Evolutionary conservation across 2,329 filamentous ascomycete genomes (phyloP), one percentile per base, ranked within the genome.

Genomic region (Orbilia ellipsospora): DNA sequence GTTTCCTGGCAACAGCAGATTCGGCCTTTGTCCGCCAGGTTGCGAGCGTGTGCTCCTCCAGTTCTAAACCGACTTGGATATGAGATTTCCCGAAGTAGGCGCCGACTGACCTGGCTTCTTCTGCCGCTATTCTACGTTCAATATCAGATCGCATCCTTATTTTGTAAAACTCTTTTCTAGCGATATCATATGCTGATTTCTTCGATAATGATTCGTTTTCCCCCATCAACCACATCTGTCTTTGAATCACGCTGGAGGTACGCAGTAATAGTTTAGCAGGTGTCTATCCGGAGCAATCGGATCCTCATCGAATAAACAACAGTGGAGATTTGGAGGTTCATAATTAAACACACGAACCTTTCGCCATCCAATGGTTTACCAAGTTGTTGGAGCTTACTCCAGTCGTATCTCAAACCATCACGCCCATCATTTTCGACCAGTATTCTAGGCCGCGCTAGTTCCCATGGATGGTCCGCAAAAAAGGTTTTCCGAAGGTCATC

Each of bases 381-480:
- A 4, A 86, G 87, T 83, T 98, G 95, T 79, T 86, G 85, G 79
- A 96, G 82, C 79, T 83, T 89, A 79, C 90, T 91, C 94, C 94
- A 98, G 82, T 97, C 89, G 80, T 89, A 89, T 65, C 84, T 85
- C 81, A 90, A 88, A 61, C 88, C 85, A 81, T 99, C 94, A 81
- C 90, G 91, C 63, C 95, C 95, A 80, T 94, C 91, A 79, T 89
- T 85, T 83, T 99, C 95, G 8, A 98, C 84, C 55, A 99, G 85
- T 72, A 97, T 86, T 79, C 92, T 87, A 65, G 95, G 95, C 77
- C 94, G 87, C 16, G 95, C 95, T 81, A 99, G 85, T 83, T 99
- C 95, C 95, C 95, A 99, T 4, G 95, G 95, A 82, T 99, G 95
- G 82, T 99, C 94, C 80, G 87, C 89, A 85, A 92, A 99, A 84